These are phyloP conservation scores for Phytophthora lateralis DNA, from an alignment of 352 stramenopile genomes.

Conservation along the genomic window DNA sequence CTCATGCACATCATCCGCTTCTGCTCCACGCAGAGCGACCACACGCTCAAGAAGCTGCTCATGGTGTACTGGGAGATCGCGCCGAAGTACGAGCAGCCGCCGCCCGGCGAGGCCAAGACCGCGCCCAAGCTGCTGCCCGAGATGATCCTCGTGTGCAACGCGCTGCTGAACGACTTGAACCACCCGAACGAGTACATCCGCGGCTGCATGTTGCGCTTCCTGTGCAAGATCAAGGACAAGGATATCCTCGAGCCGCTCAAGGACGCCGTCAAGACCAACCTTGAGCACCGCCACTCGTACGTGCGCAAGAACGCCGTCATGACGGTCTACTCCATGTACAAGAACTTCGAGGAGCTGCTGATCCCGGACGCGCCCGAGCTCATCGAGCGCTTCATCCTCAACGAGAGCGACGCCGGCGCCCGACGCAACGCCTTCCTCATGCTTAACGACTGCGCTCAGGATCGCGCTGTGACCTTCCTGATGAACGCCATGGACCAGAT, in stretches of 20 bases:
- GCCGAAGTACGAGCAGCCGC: conserved; percentile 95
- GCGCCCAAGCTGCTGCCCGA: conserved; percentile 97
- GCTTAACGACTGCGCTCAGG: conserved; percentile 99
- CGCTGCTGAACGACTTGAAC: conserved; percentile 99
- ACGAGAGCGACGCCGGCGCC: conserved; percentile 94
- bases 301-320: conserved; percentile 99
- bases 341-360: conserved; percentile 93
- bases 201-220: conserved; percentile 98
- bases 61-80: conserved; percentile 99
- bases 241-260: conserved; percentile 93
- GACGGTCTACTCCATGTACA: conserved; percentile 98
- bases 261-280: conserved; percentile 94
- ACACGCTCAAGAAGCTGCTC: conserved; percentile 99
- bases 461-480: conserved; percentile 97
- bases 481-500: conserved; percentile 97
- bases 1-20: conserved; percentile 99
- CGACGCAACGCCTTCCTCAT: conserved; percentile 99
- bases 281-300: conserved; percentile 99
- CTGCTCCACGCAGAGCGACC: conserved; percentile 99
- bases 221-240: conserved; percentile 99
- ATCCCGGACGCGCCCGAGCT: conserved; percentile 98
- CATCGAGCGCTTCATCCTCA: conserved; percentile 95
- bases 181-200: conserved; percentile 99
- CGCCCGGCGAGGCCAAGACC: conserved; percentile 32
- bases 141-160: conserved; percentile 99